Conservation (phyloP, 2,329 filamentous ascomycete species). For the Aspergillus niger region DNA sequence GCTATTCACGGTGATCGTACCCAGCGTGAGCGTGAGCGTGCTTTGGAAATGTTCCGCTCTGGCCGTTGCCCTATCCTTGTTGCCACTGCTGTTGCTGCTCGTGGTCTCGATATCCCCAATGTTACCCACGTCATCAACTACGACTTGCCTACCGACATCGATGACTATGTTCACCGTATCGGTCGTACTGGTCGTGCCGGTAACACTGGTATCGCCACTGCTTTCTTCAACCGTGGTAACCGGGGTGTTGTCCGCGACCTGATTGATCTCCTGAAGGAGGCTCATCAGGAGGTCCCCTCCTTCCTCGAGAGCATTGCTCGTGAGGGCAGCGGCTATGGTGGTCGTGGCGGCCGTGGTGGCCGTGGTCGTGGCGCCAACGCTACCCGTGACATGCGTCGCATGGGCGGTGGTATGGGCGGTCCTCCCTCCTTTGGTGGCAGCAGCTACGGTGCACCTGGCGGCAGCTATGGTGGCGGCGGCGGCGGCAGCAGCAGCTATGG, state of each 20-base stretch:
- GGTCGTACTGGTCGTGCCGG: slow-evolving; percentile 99
- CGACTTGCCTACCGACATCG: slow-evolving; percentile 97
- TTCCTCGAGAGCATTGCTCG: slow-evolving; percentile 98
- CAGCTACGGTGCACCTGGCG: slow-evolving; percentile 36
- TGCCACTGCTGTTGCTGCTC: slow-evolving; percentile 91
- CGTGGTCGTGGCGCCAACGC: slow-evolving; percentile 64
- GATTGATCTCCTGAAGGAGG: slow-evolving; percentile 96
- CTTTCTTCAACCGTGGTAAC: slow-evolving; percentile 99
- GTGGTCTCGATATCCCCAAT: slow-evolving; percentile 90
- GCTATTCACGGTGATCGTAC: slow-evolving; percentile 99
- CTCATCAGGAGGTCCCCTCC: slow-evolving; percentile 90
- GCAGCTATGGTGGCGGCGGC: slow-evolving; percentile 32
- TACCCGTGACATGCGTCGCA: slow-evolving; percentile 89
- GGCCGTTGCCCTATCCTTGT: slow-evolving; percentile 95
- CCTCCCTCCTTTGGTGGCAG: slow-evolving; percentile 40
- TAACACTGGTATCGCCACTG: slow-evolving; percentile 97
- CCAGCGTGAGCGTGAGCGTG: slow-evolving; percentile 97
- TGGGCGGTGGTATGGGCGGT: slow-evolving; percentile 47
- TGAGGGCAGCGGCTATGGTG: slow-evolving; percentile 80
- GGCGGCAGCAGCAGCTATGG: slow-evolving; percentile 33
- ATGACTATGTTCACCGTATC: slow-evolving; percentile 98
- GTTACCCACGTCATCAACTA: slow-evolving; percentile 99
- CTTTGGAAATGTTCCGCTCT: slow-evolving; percentile 95
- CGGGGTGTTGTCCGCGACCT: slow-evolving; percentile 95
- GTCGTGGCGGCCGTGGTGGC: slow-evolving; percentile 71